phyloP scores from a whole-genome alignment of 176 grass and related monocot genomes.

The Paspalum vaginatum region DNA sequence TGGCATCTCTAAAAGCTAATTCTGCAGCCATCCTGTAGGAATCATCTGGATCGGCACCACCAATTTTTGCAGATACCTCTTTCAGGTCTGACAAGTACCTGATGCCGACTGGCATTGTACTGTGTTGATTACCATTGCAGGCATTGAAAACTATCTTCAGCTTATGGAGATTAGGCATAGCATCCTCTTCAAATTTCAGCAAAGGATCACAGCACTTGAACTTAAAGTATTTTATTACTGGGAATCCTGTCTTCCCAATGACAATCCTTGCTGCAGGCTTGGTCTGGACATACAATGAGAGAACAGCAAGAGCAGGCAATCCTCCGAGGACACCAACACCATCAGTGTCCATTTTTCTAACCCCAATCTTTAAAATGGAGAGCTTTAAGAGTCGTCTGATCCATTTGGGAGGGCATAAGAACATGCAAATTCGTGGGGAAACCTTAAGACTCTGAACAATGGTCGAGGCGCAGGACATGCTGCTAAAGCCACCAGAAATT shows the following conservation, averaged over 20 bases:
- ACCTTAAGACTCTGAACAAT: slow-evolving; percentile 23
- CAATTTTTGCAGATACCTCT: slow-evolving; percentile 13
- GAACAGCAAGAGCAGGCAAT: slow-evolving; percentile 1
- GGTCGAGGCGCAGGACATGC: not conserved
- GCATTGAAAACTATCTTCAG: slow-evolving; percentile 18
- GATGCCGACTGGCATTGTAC: not conserved
- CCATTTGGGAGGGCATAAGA: not conserved
- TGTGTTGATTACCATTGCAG: not conserved
- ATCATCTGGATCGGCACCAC: not conserved
- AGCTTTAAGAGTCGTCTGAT: not conserved
- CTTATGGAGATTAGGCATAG: slow-evolving; percentile 29
- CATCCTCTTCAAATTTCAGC: not conserved
- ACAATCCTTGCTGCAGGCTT: not conserved
- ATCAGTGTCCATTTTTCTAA: not conserved
- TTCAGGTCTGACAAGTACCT: slow-evolving; percentile 11
- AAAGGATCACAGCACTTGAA: slow-evolving; percentile 2
- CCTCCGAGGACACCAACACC: not conserved
- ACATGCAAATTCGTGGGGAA: not conserved
- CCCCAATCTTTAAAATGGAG: slow-evolving; percentile 16
- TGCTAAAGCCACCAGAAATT: not conserved
- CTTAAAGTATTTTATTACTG: slow-evolving; percentile 10
- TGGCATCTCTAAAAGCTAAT: not conserved
- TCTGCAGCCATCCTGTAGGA: not conserved
- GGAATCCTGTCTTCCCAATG: slow-evolving; percentile 5
- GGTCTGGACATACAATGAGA: not conserved